phyloP scores from a whole-genome alignment of 208 protist genomes.

The Crithidia bombi region DNA sequence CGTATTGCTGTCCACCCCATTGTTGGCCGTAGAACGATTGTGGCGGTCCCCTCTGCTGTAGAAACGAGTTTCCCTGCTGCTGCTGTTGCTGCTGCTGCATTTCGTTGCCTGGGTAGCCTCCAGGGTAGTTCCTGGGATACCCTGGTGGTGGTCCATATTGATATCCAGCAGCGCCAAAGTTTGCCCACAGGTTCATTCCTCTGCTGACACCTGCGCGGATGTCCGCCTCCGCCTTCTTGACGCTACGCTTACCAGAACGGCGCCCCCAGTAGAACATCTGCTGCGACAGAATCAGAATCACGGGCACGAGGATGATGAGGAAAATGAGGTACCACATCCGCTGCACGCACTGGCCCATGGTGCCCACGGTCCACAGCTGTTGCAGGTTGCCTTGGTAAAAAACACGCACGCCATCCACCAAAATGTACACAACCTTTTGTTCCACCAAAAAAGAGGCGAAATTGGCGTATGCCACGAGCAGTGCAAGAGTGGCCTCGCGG shows the following conservation, averaged over 20 bases:
- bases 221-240: conserved; percentile 55
- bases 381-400: conserved; percentile 41
- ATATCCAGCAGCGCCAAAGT: conserved; percentile 15
- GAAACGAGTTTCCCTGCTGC: not conserved
- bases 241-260: conserved; percentile 48
- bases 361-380: conserved; percentile 33
- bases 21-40: conserved; percentile 5
- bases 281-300: conserved; percentile 62
- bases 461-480: conserved; percentile 45
- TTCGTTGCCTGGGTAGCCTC: conserved; percentile 5
- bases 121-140: conserved; percentile 8
- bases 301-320: conserved; percentile 68
- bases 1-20: conserved; percentile 1
- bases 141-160: conserved; percentile 19
- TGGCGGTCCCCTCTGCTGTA: not conserved
- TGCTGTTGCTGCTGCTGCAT: not conserved
- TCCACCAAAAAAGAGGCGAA: conserved; percentile 53
- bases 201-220: conserved; percentile 74
- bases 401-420: conserved; percentile 38
- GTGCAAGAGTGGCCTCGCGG: conserved; percentile 44
- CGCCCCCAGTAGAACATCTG: conserved; percentile 55
- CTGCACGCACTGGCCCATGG: conserved; percentile 40
- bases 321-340: conserved; percentile 90
- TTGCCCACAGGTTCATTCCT: conserved; percentile 13
- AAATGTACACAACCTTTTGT: conserved; percentile 53